phyloP scores from a whole-genome alignment of 352 stramenopile species.

The Phytophthora sp. region DNA sequence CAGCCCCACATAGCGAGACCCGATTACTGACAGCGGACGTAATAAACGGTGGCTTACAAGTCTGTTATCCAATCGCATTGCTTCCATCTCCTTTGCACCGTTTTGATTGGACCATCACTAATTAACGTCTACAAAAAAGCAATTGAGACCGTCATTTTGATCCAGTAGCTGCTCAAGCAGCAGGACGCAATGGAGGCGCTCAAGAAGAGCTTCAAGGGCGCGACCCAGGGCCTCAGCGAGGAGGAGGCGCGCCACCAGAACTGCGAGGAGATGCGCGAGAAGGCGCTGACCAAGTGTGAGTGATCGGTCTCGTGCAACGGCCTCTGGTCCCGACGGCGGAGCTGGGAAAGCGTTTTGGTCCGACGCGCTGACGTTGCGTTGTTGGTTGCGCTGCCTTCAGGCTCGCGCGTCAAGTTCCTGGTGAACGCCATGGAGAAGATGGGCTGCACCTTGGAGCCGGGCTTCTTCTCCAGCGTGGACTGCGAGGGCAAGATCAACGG shows the following conservation, averaged over 20 bases:
- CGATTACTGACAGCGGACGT: neutral
- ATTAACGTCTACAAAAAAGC: neutral
- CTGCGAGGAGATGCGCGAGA: constrained; percentile 76
- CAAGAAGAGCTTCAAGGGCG: constrained; percentile 65
- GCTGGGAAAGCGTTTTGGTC: neutral
- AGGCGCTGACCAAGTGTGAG: constrained; percentile 73
- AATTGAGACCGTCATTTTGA: neutral
- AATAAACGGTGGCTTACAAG: neutral
- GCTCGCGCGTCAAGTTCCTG: constrained; percentile 81
- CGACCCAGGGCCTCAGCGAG: constrained; percentile 37
- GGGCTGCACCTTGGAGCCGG: constrained; percentile 75
- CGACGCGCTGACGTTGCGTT: neutral
- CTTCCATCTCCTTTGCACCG: neutral
- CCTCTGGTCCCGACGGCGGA: too few species aligned
- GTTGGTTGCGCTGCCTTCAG: constrained; percentile 29
- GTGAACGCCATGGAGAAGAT: constrained; percentile 87
- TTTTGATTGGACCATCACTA: constrained; percentile 6
- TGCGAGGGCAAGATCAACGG: constrained; percentile 89
- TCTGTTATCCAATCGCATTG: constrained; percentile 6
- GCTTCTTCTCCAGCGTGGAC: constrained; percentile 84
- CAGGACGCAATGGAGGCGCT: constrained; percentile 65
- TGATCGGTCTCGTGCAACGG: neutral
- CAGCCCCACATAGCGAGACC: constrained; percentile 20
- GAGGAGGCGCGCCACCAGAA: constrained; percentile 50
- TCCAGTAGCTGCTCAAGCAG: neutral